Conservation (phyloP, 768 basidiomycete genomes). For the Suillus ampliporus region DNA sequence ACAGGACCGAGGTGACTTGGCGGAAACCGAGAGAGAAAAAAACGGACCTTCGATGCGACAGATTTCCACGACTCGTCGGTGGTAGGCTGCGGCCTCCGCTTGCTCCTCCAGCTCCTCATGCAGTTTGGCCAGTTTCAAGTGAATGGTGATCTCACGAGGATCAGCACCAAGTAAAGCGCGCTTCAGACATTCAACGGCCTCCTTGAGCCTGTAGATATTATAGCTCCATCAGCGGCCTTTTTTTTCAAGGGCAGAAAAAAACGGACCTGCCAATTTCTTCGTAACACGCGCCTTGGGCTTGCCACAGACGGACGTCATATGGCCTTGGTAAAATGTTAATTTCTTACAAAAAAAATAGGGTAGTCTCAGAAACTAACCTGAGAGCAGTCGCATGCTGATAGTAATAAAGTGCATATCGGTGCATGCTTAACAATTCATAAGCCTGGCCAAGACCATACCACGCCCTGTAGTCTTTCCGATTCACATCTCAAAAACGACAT, state of each 20-base stretch:
- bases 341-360: not conserved
- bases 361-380: conserved; percentile 53
- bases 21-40: conserved; percentile 13
- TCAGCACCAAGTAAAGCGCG: conserved; percentile 86
- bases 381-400: conserved; percentile 95
- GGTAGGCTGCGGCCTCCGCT: conserved; percentile 75
- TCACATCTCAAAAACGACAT: conserved; percentile 71
- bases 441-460: conserved; percentile 99
- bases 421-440: conserved; percentile 96
- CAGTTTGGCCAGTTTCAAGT: conserved; percentile 75
- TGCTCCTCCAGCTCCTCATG: conserved; percentile 70
- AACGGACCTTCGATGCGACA: conserved; percentile 53
- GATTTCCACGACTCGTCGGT: conserved; percentile 79
- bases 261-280: conserved; percentile 86
- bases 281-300: conserved; percentile 92
- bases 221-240: conserved; percentile 10
- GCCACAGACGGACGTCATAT: conserved; percentile 96
- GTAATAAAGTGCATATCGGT: conserved; percentile 94
- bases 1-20: conserved; percentile 29
- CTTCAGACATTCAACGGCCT: conserved; percentile 91
- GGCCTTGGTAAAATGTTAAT: conserved; percentile 56
- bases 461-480: conserved; percentile 94
- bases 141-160: conserved; percentile 74
- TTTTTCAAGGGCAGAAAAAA: not conserved
- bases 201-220: conserved; percentile 61